phyloP scores from a whole-genome alignment of 495 filamentous ascomycete species.

The Daldinia vernicosa region DNA sequence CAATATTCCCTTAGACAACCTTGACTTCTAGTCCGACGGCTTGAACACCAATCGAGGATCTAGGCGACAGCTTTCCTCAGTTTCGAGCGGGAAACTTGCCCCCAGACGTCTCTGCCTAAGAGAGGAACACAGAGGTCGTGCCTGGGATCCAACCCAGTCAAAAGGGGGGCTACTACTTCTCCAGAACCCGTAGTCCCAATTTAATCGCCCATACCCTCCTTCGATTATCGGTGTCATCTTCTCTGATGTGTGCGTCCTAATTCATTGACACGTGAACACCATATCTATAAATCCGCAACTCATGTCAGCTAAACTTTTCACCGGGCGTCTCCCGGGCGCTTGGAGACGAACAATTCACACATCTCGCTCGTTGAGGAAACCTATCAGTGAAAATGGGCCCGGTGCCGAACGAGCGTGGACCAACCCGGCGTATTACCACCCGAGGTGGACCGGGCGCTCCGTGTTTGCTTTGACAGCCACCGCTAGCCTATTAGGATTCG shows the following conservation, averaged over 20 bases:
- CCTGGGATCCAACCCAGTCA: not conserved
- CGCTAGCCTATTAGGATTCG: constrained; percentile 55
- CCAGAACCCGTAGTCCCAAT: constrained; percentile 1
- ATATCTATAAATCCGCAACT: constrained; percentile 6
- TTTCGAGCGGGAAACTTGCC: not conserved
- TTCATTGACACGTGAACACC: constrained; percentile 10
- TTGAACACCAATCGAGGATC: not conserved
- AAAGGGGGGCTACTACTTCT: constrained; percentile 11
- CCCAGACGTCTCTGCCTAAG: not conserved
- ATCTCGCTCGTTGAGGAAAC: constrained; percentile 29
- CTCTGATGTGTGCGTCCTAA: constrained; percentile 19
- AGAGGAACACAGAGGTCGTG: not conserved
- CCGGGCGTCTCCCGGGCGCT: constrained; percentile 38
- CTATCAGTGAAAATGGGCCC: constrained; percentile 24
- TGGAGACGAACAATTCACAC: constrained; percentile 40
- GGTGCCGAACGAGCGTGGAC: constrained; percentile 18
- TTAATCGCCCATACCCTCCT: not conserved
- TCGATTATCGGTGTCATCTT: constrained; percentile 8
- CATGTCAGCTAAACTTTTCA: constrained; percentile 40
- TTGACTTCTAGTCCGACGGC: constrained; percentile 3
- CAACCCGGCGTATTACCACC: constrained; percentile 14
- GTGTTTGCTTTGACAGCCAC: constrained; percentile 53
- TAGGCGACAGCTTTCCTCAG: constrained; percentile 2
- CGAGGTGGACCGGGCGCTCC: constrained; percentile 43
- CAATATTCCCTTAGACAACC: not conserved